These are phyloP conservation scores for Jamesozyma lodderae DNA, from an alignment of 805 yeast genomes.

Conservation along the genomic window DNA sequence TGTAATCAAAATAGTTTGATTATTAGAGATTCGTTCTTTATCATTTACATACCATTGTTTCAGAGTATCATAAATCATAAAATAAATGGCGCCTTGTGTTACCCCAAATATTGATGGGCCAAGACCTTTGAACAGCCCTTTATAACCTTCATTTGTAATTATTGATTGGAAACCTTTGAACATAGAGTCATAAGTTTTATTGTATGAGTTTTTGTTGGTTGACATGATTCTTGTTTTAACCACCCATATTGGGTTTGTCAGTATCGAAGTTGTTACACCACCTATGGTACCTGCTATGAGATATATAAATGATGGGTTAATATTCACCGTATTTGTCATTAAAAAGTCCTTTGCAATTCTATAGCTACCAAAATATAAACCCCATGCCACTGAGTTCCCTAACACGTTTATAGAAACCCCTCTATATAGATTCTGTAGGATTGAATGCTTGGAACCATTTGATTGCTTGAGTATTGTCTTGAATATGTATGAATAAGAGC, in stretches of 20 bases:
- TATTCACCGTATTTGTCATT: conserved; percentile 2
- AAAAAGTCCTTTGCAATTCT: conserved; percentile 44
- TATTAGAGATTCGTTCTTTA: conserved; percentile 31
- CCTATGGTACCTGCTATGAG: conserved; percentile 53
- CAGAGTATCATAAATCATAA: conserved; percentile 73
- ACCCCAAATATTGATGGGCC: conserved; percentile 73
- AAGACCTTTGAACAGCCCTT: conserved; percentile 64
- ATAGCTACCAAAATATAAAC: conserved; percentile 73
- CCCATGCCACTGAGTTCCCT: conserved; percentile 88
- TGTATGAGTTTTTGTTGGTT: conserved; percentile 18
- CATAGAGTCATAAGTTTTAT: conserved; percentile 41
- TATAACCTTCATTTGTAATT: conserved; percentile 44
- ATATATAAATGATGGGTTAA: conserved; percentile 34
- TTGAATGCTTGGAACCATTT: conserved; percentile 7
- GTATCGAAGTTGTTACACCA: conserved; percentile 62
- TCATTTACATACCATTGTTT: conserved; percentile 34
- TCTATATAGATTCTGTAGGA: conserved; percentile 39
- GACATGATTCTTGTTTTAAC: conserved; percentile 81
- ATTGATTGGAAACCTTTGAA: conserved; percentile 46
- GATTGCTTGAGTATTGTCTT: neutral
- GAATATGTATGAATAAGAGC: neutral
- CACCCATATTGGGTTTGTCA: conserved; percentile 95
- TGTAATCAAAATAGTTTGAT: conserved; percentile 57
- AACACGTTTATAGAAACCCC: conserved; percentile 73
- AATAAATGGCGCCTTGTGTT: conserved; percentile 81